A percentile compares a stretch with the other conserved stretches of the same genome.
phyloP scores from a whole-genome alignment of 306 rosid genomes.

The Vicia villosa region DNA sequence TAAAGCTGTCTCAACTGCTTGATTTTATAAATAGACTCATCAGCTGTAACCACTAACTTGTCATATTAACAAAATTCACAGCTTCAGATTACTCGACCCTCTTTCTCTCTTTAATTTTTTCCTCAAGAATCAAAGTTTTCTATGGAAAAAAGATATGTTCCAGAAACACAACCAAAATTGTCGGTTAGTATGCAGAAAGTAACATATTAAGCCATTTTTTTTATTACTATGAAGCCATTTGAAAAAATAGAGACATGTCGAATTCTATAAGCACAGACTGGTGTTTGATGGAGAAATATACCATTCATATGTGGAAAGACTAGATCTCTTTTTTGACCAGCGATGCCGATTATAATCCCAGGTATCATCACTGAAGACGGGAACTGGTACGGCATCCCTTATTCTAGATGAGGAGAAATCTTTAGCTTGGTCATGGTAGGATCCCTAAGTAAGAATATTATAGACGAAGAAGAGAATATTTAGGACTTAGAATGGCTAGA shows the following conservation, averaged over 20 bases:
- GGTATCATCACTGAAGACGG: constrained; percentile 60
- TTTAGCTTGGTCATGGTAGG: constrained; percentile 39
- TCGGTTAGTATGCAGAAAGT: constrained; percentile 29
- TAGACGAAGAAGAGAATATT: constrained; percentile 13
- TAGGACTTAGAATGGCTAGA: constrained; percentile 12
- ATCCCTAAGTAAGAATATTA: constrained; percentile 49
- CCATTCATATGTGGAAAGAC: constrained; percentile 84
- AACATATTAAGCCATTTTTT: constrained; percentile 17
- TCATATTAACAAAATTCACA: background rate
- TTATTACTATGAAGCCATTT: constrained; percentile 18
- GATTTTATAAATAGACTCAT: constrained; percentile 3
- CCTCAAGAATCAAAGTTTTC: background rate
- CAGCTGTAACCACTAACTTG: constrained; percentile 8
- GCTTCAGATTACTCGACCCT: background rate
- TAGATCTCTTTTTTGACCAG: constrained; percentile 71
- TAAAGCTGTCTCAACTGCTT: background rate
- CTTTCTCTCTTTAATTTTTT: constrained; percentile 2
- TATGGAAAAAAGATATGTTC: background rate
- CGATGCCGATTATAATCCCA: constrained; percentile 76
- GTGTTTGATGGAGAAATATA: constrained; percentile 40
- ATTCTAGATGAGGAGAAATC: constrained; percentile 44
- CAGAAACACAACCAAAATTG: background rate
- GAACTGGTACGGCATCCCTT: constrained; percentile 41
- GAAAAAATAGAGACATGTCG: constrained; percentile 21
- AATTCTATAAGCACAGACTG: constrained; percentile 9